Base-by-base conservation (phyloP, 768 basidiomycete genomes). In the Calvatia gigantea region DNA sequence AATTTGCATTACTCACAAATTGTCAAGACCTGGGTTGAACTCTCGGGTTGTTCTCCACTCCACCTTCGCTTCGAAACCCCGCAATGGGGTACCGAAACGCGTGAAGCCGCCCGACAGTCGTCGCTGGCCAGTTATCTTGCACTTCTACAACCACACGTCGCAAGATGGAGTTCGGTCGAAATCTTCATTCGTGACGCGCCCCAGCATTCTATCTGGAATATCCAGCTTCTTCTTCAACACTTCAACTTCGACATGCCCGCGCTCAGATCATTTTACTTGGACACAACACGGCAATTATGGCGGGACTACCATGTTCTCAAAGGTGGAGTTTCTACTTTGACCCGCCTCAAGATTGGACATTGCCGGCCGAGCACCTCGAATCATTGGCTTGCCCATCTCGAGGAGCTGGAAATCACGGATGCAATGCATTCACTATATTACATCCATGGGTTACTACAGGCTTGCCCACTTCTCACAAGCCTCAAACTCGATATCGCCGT, bases 161-260 rank as follows among this genome's bases (percentile, higher is more conserved):
- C 45, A 2, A 48, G 55, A 32, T 57, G 56, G 56, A 9, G 37
- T 27, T 50, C 48, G 17, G 39, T 51, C 17, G 29, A 43, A 25
- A 51, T 57, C 27, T 51, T 43, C 35, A 51, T 58, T 25, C 50
- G 44, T 9, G 48, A 50, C 19, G 38, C 47, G 7, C 51, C 50
- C 25, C 51, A 58, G 12, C 57, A 58, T 35, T 50, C 55, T 17
- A 48, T 56, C n/a, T 56, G 55, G 58, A 54, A 58, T 37, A 37
- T 58, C 12, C 51, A 58, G 17, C 37, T 45, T 17, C 51, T 58
- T 31, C 31, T 58, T 5, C 51, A 58, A 14, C 58, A 55, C 15
- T 58, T 58, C 45, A 58, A 54, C 52, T 58, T 58, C 19, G 38
- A 46, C n/a, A 58, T 55, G 53, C 44, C 53, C 12, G 52, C 35